Evolutionary conservation across 163 green algal genomes (phyloP), one percentile per base, ranked within the genome.

Genomic region (Volvox carteri): DNA sequence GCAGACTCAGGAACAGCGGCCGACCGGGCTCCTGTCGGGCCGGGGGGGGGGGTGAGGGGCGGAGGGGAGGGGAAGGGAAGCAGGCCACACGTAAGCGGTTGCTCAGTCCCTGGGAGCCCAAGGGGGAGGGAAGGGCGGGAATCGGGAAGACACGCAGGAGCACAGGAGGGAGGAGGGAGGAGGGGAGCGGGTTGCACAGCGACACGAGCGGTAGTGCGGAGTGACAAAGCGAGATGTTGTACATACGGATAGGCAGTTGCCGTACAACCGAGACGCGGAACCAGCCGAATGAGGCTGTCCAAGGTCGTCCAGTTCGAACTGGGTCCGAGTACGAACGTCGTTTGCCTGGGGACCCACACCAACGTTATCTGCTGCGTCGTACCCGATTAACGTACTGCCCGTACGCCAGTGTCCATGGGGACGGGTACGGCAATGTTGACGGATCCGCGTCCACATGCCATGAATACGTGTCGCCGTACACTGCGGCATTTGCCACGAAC

Each of bases 391-490:
- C 94, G 88, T 98, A 98, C 78, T 92, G 88, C 4, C 96, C 96
- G 87, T 95, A 95, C 23, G 84, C 46, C 0, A 84, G 19, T 0
- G 89, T 86, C 93, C 95, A 99, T 3, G 86, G 84, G 0, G 91
- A 95, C 14, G 86, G 73, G 21, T 85, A 35, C 14, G 95, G 94
- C 39, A 98, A 94, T 33, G 87, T 93, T 6, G 91, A 91, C 4
- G 97, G 97, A 86, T 99, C 97, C 4, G 96, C 96, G 89, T 99
- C 97, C 37, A 98, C 92, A 83, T 99, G 97, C 92, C 93, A 99
- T 3, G 48, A 67, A 79, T 96, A 99, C 18, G 33, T 35, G 86
- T 99, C 96, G 0, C 95, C 95, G n/a, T 84, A 35, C 54, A 96
- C 90, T 25, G 97, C 93, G 0, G 97, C 97, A 86, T 98, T 99